phyloP scores from a whole-genome alignment of 202 grass and related monocot species.

The Digitaria exilis region DNA sequence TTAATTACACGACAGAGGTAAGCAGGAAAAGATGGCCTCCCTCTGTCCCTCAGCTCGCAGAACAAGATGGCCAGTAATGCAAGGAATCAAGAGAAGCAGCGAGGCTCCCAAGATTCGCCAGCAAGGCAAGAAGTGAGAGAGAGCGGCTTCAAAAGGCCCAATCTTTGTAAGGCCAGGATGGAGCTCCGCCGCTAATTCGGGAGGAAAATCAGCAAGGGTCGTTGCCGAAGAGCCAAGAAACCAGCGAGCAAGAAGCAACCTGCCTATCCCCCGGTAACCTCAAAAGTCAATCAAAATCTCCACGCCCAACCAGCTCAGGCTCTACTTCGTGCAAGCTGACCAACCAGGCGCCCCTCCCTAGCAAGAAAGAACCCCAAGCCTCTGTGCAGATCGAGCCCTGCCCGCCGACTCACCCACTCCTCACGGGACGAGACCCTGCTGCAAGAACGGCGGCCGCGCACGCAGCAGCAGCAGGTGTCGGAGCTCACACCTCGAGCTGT shows the following conservation, averaged over 20 bases:
- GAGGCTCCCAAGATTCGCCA: neutral
- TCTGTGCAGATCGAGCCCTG: constrained; percentile 15
- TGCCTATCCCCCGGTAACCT: neutral
- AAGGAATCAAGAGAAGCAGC: constrained; percentile 28
- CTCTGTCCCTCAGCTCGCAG: neutral
- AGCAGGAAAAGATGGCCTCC: neutral
- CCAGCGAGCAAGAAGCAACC: constrained; percentile 30
- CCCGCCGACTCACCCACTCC: constrained; percentile 1
- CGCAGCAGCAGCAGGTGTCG: neutral
- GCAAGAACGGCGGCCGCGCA: neutral
- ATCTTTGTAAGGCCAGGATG: constrained; percentile 17
- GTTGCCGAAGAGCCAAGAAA: constrained; percentile 31
- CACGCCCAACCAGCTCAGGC: constrained; percentile 31
- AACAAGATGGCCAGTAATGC: constrained; percentile 4
- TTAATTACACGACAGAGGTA: neutral
- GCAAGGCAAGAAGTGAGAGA: neutral
- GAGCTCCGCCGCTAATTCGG: constrained; percentile 22
- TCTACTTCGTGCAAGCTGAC: constrained; percentile 36
- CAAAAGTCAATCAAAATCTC: constrained; percentile 49
- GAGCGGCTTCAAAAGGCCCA: constrained; percentile 23
- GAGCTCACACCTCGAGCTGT: constrained; percentile 15
- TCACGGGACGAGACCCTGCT: neutral
- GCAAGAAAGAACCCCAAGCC: neutral
- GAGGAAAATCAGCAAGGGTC: constrained; percentile 16
- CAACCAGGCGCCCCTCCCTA: neutral